Evolutionary conservation across 768 basidiomycete species (phyloP), one percentile per base, ranked within the genome.

Genomic region (Boletellus ananiceps): DNA sequence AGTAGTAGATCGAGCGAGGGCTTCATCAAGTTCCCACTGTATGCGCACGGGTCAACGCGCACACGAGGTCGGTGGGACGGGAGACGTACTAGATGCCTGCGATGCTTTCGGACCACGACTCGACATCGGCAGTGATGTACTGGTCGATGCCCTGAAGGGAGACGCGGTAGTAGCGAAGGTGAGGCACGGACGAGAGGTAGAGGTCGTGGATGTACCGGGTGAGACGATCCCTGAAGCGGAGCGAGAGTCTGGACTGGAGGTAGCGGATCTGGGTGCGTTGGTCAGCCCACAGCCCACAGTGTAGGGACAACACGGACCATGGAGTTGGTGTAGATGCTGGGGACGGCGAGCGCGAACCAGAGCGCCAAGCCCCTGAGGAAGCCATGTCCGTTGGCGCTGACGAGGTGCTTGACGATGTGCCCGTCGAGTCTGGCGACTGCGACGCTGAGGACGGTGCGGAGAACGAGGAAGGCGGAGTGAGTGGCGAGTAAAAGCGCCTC

Each of bases 241-340:
- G 76, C 0, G 92, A 82, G 2, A 98, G 78, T 47, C 88, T 89
- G 4, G 86, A 81, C 69, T 97, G 93, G 1, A 97, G 74, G 63
- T 93, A 87, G 5, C 87, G 84, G 51, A 96, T 88, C 92, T 93
- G 52, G 16, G 21, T n/a, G 5, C 2, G n/a, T 7, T 14, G 0
- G 43, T 34, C 23, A 59, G 33, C 15, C 23, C 5, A 2, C 1
- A 11, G 11, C 13, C 3, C 2, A 14, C 19, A 25, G 23, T 11
- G 37, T 9, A 27, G 27, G 18, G 5, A 25, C 0, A 0, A 13
- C 11, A 51, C 72, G 42, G 29, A 89, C 91, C 90, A 97, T 93
- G 2, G 90, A 85, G 63, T 98, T 98, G 0, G 95, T 98, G 64
- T 93, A 93, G 18, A 92, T 93, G 62, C 89, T 92, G 0, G 95